Base-by-base conservation (phyloP, 306 rosid species). In the Fragaria vesca region DNA sequence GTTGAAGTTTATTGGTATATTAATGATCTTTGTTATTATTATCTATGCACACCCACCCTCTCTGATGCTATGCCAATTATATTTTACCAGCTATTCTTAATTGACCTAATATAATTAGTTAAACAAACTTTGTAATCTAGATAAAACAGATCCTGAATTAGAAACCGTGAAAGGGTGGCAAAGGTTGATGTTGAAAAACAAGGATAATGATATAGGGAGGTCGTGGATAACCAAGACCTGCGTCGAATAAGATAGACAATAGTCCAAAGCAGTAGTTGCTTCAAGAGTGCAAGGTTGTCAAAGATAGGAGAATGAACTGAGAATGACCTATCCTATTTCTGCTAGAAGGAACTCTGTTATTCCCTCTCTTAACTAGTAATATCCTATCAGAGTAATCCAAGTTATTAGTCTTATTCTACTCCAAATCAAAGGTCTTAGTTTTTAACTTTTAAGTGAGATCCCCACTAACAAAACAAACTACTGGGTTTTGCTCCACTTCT, bases 291-390 rank as follows among this genome's bases (percentile, higher is more conserved):
- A 12, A 17, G 30, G 6, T 26, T 60, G 30, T 43, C 69, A 60
- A 60, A 60, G 58, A 28, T 24, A 17, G 46, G 45, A 45, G 78
- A 75, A 61, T 75, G 28, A 61, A 75, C 62, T 62, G 71, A 75
- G 48, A 62, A 46, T 51, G 61, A 75, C 71, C 71, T 32, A 3
- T 9, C 1, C 12, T 12, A 32, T 30, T 8, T 66, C 15, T 36
- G 70, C 70, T 21, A 15, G 40, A 63, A 63, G 21, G 4, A 24
- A 61, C 58, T 5, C 28, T 57, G 10, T 13, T 36, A 20, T 36
- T 72, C 18, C 6, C 7, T 12, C 42, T 17, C 24, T 18, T n/a
- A n/a, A 6, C 30, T 1, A 32, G 13, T 52, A 18, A 12, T 20
- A 13, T 20, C 38, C 66, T 1, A 28, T 3, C 8, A 13, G 42